Evolutionary conservation across 1,139 yeast genomes (phyloP).

Genomic region (Hemisphaericaspora lyxosophila): DNA sequence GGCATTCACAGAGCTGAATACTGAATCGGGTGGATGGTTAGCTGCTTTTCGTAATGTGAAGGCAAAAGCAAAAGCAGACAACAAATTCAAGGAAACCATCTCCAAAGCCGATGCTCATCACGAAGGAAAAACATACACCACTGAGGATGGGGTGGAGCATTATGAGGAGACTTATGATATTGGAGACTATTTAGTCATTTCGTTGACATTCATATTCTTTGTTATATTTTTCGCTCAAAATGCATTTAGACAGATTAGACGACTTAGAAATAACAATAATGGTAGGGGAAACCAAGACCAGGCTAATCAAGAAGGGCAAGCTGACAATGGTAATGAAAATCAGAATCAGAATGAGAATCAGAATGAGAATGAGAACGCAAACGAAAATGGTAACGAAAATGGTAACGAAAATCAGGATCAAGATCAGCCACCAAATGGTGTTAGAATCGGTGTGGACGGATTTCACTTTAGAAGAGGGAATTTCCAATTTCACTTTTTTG

Average conservation of each 20-base stretch:
- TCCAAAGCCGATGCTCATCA: slow-evolving; percentile 38
- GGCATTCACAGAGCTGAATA: slow-evolving; percentile 12
- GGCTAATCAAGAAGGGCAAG: slow-evolving; percentile 7
- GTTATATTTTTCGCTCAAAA: slow-evolving; percentile 30
- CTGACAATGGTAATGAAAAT: slow-evolving; percentile 5
- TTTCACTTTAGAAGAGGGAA: slow-evolving; percentile 29
- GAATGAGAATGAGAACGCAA: neutral
- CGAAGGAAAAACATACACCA: slow-evolving; percentile 26
- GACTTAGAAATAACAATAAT: slow-evolving; percentile 19
- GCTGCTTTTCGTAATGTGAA: slow-evolving; percentile 36
- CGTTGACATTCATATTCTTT: slow-evolving; percentile 31
- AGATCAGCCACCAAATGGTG: slow-evolving; percentile 3
- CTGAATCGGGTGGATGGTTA: slow-evolving; percentile 30
- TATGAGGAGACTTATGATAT: slow-evolving; percentile 27
- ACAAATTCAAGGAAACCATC: slow-evolving; percentile 13
- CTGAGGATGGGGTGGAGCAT: slow-evolving; percentile 13
- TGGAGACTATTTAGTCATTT: slow-evolving; percentile 36
- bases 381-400: slow-evolving; percentile 9
- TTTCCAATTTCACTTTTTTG: slow-evolving; percentile 41
- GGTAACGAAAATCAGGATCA: too few species aligned
- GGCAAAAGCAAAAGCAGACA: slow-evolving; percentile 13
- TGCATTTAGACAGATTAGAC: slow-evolving; percentile 27
- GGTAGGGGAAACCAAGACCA: neutral
- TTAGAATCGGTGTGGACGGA: slow-evolving; percentile 11
- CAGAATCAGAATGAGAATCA: too few species aligned